Evolutionary conservation across 2,329 filamentous ascomycete species (phyloP), one percentile per base, ranked within the genome.

Genomic region (Nemania sp.): DNA sequence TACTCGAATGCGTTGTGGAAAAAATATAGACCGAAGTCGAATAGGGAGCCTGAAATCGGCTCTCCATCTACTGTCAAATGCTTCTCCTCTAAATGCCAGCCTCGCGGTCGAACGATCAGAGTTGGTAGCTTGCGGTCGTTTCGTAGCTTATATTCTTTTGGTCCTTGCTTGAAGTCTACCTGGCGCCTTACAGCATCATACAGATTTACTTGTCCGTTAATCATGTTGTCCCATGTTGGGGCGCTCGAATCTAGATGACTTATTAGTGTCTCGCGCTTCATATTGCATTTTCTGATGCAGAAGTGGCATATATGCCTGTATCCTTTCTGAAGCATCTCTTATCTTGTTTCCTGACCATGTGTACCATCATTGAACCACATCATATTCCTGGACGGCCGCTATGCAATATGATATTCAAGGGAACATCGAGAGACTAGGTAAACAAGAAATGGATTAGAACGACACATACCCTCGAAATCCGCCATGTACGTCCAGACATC

Each of bases 401-500:
- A 12, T 31, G 9, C 28, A n/a, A 14, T 31, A 14, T 11, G 11
- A 31, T 9, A 15, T 40, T 15, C 15, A 20, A 12, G 14, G 23
- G n/a, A 17, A 17, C 12, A 8, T 12, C 22, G 5, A 30, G 3
- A 6, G 11, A 49, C 49, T 17, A 23, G 43, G 41, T 11, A 48
- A 34, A 23, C 14, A 52, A 15, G 48, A 31, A 22, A 11, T 33
- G 17, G 11, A 72, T 5, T 5, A 8, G 46, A 43, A 34, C 3
- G 12, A n/a, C 6, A 53, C 81, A 67, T 73, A 94, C 92, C 93
- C 77, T 99, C 94, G 64, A 99, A 96, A 75, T 99, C 94, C 42
- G 94, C 94, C 94, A 99, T 99, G 70, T 97, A 99, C 52, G 93
- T 97, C 88, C 90, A 97, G 20, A 97, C 94, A 68, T 97, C 84